Base-by-base conservation (phyloP, 805 yeast genomes). In the Starmerella ratchasimensis region DNA sequence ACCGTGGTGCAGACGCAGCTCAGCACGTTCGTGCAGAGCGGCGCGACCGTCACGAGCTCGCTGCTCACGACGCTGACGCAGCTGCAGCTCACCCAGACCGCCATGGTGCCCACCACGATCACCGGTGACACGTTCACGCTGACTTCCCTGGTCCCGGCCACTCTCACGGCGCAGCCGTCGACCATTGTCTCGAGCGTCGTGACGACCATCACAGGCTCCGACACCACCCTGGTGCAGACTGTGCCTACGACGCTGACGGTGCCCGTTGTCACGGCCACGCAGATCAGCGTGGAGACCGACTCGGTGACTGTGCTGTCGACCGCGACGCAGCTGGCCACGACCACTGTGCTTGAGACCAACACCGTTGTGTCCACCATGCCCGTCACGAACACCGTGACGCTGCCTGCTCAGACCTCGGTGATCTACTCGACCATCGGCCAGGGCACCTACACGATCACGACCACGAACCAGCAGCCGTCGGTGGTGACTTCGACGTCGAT, bases 381-480 rank as follows among this genome's bases (percentile, higher is more conserved):
- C 19, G 11, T 39, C 16, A 32, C 44, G 1, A 39, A 28, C 23
- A 11, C 20, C 4, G 11, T 28, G 11, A 31, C 42, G 3, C 11
- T 29, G 5, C 42, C 47, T 1, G 43, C 15, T 8, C 34, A 41
- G 30, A 44, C 43, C 3, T 30, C 37, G 2, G 39, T 39, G 17
- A 22, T 35, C 8, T 34, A 25, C 16, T 33, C 46, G 2, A 39
- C 45, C 2, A 34, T 44, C 6, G 20, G n/a, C 4, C 41, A 29
- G 9, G 42, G 46, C 1, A 41, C 47, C 3, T 17, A 28, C n/a
- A 43, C 44, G 3, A 2, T 39, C 14, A 34, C 37, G 5, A 4
- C 33, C 3, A 40, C 42, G 3, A 34, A 4, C 22, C 20, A 6
- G 28, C 42, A 8, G 11, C 31, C 2, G 20, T 22, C 5, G n/a